phyloP scores from a whole-genome alignment of 106 monocot species.

The Acorus calamus region DNA sequence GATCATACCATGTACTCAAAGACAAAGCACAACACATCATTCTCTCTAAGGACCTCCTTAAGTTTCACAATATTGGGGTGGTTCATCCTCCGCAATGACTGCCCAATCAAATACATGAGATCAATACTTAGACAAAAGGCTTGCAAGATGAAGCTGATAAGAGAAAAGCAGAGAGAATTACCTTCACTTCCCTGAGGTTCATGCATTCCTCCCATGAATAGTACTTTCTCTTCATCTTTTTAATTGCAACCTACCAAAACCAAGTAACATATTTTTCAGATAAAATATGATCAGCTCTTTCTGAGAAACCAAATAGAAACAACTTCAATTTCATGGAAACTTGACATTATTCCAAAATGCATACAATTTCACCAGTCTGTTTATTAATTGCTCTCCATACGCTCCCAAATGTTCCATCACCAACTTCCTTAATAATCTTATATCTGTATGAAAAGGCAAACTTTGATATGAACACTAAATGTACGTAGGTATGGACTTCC shows the following conservation, averaged over 20 bases:
- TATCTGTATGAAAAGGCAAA: slow-evolving; percentile 7
- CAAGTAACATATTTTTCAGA: background rate
- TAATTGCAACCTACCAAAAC: slow-evolving; percentile 73
- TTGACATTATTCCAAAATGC: background rate
- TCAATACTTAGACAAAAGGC: background rate
- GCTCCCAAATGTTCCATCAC: slow-evolving; percentile 31
- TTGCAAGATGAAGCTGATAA: too few species aligned
- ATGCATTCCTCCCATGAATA: slow-evolving; percentile 98
- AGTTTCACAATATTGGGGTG: slow-evolving; percentile 99
- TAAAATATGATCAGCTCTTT: too few species aligned
- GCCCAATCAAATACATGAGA: background rate
- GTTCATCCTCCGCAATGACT: slow-evolving; percentile 86
- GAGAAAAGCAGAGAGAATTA: slow-evolving; percentile 3
- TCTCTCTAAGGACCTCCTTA: slow-evolving; percentile 91
- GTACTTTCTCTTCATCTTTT: slow-evolving; percentile 98
- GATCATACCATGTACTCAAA: slow-evolving; percentile 92
- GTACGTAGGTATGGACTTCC: background rate
- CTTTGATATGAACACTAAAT: background rate
- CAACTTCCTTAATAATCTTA: slow-evolving; percentile 25
- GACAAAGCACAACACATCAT: slow-evolving; percentile 71
- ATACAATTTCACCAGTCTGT: slow-evolving; percentile 24
- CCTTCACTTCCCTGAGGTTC: slow-evolving; percentile 98
- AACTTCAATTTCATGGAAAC: too few species aligned
- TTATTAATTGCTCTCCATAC: slow-evolving; percentile 27
- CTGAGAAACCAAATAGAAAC: too few species aligned